Percentiles rank a stretch among this genome's conserved stretches.
phyloP scores from a whole-genome alignment of 208 protist genomes.

The Polymyxa betae region DNA sequence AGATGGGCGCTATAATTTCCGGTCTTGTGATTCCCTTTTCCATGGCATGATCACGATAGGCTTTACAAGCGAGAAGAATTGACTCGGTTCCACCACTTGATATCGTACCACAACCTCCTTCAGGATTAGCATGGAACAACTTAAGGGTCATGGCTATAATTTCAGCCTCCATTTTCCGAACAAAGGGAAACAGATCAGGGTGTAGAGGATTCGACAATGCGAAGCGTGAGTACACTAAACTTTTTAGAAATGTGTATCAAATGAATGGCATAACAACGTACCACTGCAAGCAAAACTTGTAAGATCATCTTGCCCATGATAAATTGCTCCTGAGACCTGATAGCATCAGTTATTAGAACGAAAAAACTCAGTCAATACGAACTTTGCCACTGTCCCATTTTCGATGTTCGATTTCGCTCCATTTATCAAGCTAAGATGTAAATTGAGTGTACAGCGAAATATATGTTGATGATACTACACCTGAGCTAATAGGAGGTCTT shows the following conservation, averaged over 20 bases:
- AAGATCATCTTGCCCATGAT: slow-evolving; percentile 83
- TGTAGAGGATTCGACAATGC: slow-evolving; percentile 93
- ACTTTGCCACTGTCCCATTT: not conserved
- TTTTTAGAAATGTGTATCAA: not conserved
- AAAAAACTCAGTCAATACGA: not conserved
- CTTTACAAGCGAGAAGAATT: slow-evolving; percentile 94
- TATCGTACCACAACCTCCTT: slow-evolving; percentile 87
- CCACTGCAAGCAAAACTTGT: slow-evolving; percentile 77
- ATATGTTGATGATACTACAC: no score
- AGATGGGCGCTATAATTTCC: slow-evolving; percentile 85
- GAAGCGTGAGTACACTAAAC: slow-evolving; percentile 63
- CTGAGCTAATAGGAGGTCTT: no score
- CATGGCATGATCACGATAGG: slow-evolving; percentile 87
- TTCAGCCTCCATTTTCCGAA: slow-evolving; percentile 96
- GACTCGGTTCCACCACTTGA: slow-evolving; percentile 91
- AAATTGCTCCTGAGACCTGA: slow-evolving; percentile 80
- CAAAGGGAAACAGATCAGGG: slow-evolving; percentile 88
- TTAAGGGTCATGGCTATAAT: slow-evolving; percentile 68
- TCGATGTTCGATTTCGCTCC: not conserved
- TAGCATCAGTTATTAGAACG: not conserved
- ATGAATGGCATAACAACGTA: not conserved
- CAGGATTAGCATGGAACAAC: slow-evolving; percentile 69
- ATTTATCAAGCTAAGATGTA: not conserved
- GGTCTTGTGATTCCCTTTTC: slow-evolving; percentile 80
- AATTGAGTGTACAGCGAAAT: no score